Percentiles rank a stretch among this genome's conserved stretches.
phyloP scores from a whole-genome alignment of 2,329 filamentous ascomycete genomes.

The Stagonosporopsis chrysanthemi region DNA sequence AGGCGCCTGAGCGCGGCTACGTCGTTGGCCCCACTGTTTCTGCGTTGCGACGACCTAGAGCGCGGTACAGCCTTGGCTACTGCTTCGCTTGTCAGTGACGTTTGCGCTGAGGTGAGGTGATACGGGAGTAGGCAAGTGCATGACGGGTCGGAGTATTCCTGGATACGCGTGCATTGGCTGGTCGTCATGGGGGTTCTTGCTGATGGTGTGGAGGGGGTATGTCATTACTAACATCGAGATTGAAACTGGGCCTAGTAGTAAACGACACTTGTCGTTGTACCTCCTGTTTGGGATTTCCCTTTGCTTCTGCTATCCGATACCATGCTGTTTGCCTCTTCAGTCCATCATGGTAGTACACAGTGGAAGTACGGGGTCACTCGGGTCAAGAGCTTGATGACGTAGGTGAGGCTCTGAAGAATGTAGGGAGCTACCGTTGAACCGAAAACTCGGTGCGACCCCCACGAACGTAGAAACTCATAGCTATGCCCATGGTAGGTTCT shows the following conservation, averaged over 20 bases:
- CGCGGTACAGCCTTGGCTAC: constrained; percentile 14
- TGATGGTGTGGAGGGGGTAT: constrained; percentile 4
- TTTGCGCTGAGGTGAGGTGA: constrained; percentile 2
- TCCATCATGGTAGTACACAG: too few species aligned
- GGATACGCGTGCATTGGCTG: neutral
- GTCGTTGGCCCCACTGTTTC: constrained; percentile 19
- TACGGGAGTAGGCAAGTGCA: constrained; percentile 12
- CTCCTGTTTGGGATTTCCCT: too few species aligned
- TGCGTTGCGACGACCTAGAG: constrained; percentile 12
- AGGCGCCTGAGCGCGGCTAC: constrained; percentile 8
- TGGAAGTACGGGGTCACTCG: too few species aligned
- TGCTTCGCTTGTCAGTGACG: constrained; percentile 4
- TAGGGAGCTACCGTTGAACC: too few species aligned
- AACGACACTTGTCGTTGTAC: neutral
- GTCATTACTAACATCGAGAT: constrained; percentile 11
- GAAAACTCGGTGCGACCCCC: too few species aligned
- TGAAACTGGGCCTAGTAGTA: neutral
- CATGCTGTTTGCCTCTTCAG: too few species aligned
- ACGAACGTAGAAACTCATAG: too few species aligned
- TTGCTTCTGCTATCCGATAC: too few species aligned
- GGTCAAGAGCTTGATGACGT: too few species aligned
- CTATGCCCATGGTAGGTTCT: too few species aligned
- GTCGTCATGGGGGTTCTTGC: neutral
- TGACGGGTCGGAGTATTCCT: constrained; percentile 4
- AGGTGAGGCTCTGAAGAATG: too few species aligned